Conservation (phyloP, 495 filamentous ascomycete genomes). For the Immersiella caudata region DNA sequence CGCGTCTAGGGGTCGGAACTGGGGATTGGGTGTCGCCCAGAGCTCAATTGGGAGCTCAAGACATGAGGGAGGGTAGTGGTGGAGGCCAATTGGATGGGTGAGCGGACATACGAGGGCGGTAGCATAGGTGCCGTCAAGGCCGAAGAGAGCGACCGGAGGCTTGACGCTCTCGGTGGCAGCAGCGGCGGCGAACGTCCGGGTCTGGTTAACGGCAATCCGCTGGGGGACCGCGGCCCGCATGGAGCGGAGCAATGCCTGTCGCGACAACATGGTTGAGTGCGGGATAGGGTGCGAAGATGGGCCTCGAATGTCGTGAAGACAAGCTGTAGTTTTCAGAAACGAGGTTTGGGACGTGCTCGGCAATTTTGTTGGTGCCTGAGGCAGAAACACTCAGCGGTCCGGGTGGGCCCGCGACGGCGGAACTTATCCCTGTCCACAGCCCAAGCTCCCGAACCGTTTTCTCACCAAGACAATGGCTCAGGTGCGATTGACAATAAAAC, state of each 20-base stretch:
- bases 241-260: conserved; percentile 62
- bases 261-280: conserved; percentile 61
- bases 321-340: conserved; percentile 41
- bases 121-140: conserved; percentile 97
- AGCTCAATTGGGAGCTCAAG: not conserved
- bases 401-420: conserved; percentile 4
- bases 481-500: not conserved
- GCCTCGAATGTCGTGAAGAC: conserved; percentile 41
- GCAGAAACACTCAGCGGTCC: conserved; percentile 21
- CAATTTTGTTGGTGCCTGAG: conserved; percentile 40
- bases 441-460: not conserved
- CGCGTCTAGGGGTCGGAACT: not conserved
- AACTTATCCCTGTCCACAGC: not conserved
- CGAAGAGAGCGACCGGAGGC: conserved; percentile 88
- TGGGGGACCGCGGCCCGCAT: conserved; percentile 59
- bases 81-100: conserved; percentile 26
- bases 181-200: conserved; percentile 76
- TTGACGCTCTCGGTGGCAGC: conserved; percentile 64
- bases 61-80: not conserved
- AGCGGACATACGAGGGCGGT: conserved; percentile 82
- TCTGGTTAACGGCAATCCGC: conserved; percentile 42
- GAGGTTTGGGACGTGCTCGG: conserved; percentile 38
- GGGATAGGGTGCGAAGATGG: conserved; percentile 37
- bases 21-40: not conserved
- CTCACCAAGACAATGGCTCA: no score